Evolutionary conservation across 2,329 filamentous ascomycete species (phyloP).

Genomic region (Botryotinia globosa): DNA sequence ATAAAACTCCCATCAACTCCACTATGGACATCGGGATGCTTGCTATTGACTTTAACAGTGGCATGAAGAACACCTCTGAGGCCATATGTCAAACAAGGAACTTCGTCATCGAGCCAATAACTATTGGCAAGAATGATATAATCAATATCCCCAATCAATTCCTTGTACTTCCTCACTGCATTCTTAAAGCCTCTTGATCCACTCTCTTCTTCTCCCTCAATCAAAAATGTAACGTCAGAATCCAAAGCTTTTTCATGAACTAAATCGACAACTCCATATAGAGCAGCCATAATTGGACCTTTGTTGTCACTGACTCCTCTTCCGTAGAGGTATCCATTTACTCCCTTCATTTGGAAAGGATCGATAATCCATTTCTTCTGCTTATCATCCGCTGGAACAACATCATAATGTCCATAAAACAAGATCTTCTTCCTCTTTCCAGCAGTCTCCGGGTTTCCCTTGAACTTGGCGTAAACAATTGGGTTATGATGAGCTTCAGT

Average conservation of each 20-base stretch:
- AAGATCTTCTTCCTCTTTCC: constrained; percentile 77
- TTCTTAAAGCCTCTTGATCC: constrained; percentile 89
- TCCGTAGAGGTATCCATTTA: constrained; percentile 91
- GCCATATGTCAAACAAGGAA: constrained; percentile 92
- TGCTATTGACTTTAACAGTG: constrained; percentile 82
- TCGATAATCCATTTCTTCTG: constrained; percentile 81
- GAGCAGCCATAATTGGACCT: constrained; percentile 87
- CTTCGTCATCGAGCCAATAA: constrained; percentile 96
- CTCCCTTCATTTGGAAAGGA: constrained; percentile 84
- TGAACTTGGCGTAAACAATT: constrained; percentile 88
- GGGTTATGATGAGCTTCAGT: constrained; percentile 77
- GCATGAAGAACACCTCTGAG: constrained; percentile 91
- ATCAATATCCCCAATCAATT: constrained; percentile 83
- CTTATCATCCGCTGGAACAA: constrained; percentile 84
- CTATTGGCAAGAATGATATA: constrained; percentile 96
- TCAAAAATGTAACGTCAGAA: constrained; percentile 88
- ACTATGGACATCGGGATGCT: constrained; percentile 85
- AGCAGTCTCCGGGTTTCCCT: constrained; percentile 65
- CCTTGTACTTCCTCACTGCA: constrained; percentile 75
- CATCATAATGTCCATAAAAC: constrained; percentile 98
- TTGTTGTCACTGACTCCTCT: constrained; percentile 98
- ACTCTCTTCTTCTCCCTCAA: constrained; percentile 95
- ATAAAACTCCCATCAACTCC: constrained; percentile 94
- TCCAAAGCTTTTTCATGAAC: constrained; percentile 78
- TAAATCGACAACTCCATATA: constrained; percentile 90